Evolutionary conservation across 1,284 basidiomycete species (phyloP).

Genomic region (Afroboletus lepidellus): DNA sequence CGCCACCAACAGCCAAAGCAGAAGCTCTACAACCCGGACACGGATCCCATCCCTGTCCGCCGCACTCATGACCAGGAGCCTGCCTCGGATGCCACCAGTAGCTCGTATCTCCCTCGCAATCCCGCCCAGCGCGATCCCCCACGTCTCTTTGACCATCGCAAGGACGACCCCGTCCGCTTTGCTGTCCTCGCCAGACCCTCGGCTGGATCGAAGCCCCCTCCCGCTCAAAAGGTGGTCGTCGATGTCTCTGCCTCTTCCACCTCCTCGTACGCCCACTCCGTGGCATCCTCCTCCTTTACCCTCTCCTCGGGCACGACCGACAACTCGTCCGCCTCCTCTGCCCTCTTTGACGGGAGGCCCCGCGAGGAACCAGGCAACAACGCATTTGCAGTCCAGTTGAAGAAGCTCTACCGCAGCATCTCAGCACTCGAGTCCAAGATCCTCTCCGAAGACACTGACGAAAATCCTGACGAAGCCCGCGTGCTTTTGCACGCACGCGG

Average conservation of each 20-base stretch:
- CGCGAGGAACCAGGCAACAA: constrained; percentile 60
- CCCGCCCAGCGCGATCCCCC: constrained; percentile 35
- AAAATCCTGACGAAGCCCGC: constrained; percentile 48
- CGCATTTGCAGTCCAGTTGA: constrained; percentile 72
- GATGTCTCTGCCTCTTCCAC: constrained; percentile 75
- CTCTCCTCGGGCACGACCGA: constrained; percentile 73
- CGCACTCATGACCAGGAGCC: constrained; percentile 61
- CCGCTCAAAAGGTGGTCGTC: constrained; percentile 58
- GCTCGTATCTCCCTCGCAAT: constrained; percentile 47
- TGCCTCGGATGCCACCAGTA: constrained; percentile 54
- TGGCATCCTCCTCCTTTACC: constrained; percentile 71
- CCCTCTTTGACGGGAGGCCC: constrained; percentile 53
- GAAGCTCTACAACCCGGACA: constrained; percentile 70
- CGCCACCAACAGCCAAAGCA: constrained; percentile 38
- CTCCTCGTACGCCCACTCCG: constrained; percentile 72
- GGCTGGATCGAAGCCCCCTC: constrained; percentile 38
- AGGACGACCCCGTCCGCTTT: constrained; percentile 84
- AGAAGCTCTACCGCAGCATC: constrained; percentile 77
- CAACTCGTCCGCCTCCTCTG: constrained; percentile 66
- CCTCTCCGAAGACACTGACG: constrained; percentile 59
- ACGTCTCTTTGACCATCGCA: constrained; percentile 80
- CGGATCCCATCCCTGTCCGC: constrained; percentile 62
- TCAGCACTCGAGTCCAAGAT: constrained; percentile 71
- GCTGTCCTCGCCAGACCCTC: constrained; percentile 56
- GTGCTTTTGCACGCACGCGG: constrained; percentile 52